Base-by-base conservation (phyloP, 495 filamentous ascomycete genomes). In the Lophium mytilinum region DNA sequence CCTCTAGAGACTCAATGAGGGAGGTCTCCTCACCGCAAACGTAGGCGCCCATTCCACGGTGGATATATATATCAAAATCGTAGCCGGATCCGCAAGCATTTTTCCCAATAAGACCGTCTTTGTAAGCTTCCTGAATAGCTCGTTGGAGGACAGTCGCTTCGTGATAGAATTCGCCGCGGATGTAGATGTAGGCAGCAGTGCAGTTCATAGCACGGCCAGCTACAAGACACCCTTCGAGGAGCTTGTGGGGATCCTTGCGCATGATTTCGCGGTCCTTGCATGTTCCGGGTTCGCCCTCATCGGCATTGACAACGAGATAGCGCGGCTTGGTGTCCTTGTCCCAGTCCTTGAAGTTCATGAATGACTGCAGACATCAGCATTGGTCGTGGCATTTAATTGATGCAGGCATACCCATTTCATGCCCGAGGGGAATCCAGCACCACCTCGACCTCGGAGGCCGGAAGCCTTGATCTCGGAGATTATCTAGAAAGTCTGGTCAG, bases 271-370 rank as follows among this genome's bases (percentile, higher is more conserved):
- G 87, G 72, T 98, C 93, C 76, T 98, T 98, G 85, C 93, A 98
- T 35, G 93, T 98, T 69, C 93, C 93, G 9, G 93, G 93, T 73
- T 98, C 93, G 69, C 93, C 93, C 79, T 98, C 93, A 70, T 98
- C 93, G 62, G 93, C 93, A 66, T 98, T 98, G 76, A 98, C 88
- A 50, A 98, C 90, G 41, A 98, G 79, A 67, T 98, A 98, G 55
- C 93, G 84, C 56, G 94, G 94, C 72, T 94, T 91, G 53, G 79
- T 90, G 69, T 96, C 94, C 78, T 96, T 95, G 65, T 97, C 90
- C 94, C 93, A 98, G 71, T 89, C 94, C 75, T 96, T 95, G 81
- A 90, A 89, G 77, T 97, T 98, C 93, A 98, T 98, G 79, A 98
- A 98, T 49, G 90, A 96, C 91, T 96, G 47, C 9, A 46, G 55